A percentile compares a stretch with the other conserved stretches of the same genome.
phyloP scores from a whole-genome alignment of 2,329 filamentous ascomycete species.

The Fusarium miscanthi region DNA sequence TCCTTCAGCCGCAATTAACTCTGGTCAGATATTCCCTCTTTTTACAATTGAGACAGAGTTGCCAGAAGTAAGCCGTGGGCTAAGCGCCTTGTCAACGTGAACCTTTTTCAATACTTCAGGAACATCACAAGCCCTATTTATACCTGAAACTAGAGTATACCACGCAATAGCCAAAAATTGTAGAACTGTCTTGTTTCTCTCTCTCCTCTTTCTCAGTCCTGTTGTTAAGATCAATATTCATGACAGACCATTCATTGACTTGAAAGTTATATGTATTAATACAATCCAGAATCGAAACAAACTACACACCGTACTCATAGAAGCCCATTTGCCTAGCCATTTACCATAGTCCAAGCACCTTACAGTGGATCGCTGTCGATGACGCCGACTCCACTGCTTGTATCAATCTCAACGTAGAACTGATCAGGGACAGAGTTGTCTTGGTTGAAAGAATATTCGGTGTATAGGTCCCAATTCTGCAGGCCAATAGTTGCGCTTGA shows the following conservation, averaged over 20 bases:
- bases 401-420: neutral
- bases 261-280: neutral
- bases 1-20: too few relatives aligned
- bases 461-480: accelerated
- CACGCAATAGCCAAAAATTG: too few relatives aligned
- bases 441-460: neutral
- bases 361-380: neutral
- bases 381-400: neutral
- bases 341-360: neutral
- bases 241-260: neutral
- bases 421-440: neutral
- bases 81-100: too few relatives aligned
- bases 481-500: neutral
- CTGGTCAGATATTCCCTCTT: too few relatives aligned
- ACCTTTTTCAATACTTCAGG: too few relatives aligned
- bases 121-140: too few relatives aligned
- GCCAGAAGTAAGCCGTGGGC: too few relatives aligned
- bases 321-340: neutral
- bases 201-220: neutral
- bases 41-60: too few relatives aligned
- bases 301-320: neutral
- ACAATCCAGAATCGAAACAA: neutral
- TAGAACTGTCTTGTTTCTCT: too few relatives aligned
- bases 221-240: neutral
- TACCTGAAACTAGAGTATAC: too few relatives aligned